These are phyloP conservation scores for Didymella segeticola DNA, from an alignment of 2,329 filamentous ascomycete genomes.

Conservation along the genomic window DNA sequence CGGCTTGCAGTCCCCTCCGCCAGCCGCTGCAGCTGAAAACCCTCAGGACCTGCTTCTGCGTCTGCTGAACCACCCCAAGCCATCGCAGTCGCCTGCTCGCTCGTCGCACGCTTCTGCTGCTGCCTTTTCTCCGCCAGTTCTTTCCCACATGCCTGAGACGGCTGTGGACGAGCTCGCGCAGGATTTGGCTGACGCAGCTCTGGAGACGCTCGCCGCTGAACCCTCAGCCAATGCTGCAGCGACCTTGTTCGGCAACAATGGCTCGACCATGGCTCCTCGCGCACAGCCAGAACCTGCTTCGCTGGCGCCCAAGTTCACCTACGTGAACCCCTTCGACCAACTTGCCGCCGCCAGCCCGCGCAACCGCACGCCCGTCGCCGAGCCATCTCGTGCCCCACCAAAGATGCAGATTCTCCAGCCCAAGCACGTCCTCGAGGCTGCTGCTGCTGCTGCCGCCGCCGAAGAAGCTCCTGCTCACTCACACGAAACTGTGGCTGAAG, in stretches of 20 bases:
- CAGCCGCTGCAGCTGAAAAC: conserved; percentile 58
- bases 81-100: conserved; percentile 41
- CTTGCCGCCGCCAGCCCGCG: conserved; percentile 70
- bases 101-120: conserved; percentile 35
- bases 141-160: conserved; percentile 50
- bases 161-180: conserved; percentile 54
- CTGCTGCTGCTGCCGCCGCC: conserved; percentile 20
- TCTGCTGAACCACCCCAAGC: conserved; percentile 77
- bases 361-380: conserved; percentile 50
- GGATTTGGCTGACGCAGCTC: conserved; percentile 53
- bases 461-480: conserved; percentile 33
- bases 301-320: conserved; percentile 65
- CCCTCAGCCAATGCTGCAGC: conserved; percentile 27
- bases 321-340: conserved; percentile 76
- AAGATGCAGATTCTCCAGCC: conserved; percentile 56
- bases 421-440: conserved; percentile 49
- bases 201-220: conserved; percentile 45
- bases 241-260: conserved; percentile 49
- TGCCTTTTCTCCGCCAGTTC: conserved; percentile 38
- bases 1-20: conserved; percentile 34
- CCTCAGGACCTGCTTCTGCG: conserved; percentile 87
- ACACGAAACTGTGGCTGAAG: conserved; percentile 72
- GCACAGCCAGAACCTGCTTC: conserved; percentile 37
- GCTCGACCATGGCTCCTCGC: conserved; percentile 48
- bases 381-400: conserved; percentile 28